Base-by-base conservation (phyloP, 106 monocot species). In the Dioscorea zingiberensis region DNA sequence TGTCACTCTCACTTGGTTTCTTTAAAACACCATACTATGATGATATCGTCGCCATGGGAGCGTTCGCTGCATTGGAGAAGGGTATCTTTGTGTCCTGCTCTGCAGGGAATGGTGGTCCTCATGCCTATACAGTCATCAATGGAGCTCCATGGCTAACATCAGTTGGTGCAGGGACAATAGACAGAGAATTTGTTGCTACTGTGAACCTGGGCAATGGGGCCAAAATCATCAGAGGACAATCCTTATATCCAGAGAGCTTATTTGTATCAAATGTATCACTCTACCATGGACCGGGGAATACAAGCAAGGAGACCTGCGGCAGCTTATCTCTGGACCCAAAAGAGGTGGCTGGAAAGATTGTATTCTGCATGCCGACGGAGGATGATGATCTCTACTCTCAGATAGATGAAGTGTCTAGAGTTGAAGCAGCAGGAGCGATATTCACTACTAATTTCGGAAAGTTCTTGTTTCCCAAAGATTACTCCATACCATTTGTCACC, bases 71-170 rank as follows among this genome's bases (percentile, higher is more conserved):
- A 14, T 62, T 79, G 62, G 73, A 85, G 73, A 77, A 67, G 53
- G 93, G 93, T 1, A 70, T 93, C 30, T 80, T 93, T 38, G 87
- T 93, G 0, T 66, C 82, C 5, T 51, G 79, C 19, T 93, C 93
- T 0, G 48, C 88, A 9, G 87, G 93, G 7, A 93, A 88, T 64
- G 56, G 47, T 1, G 93, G 93, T n/a, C 87, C 88, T 1, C 9
- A 1, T 6, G 21, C 69, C n/a, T 48, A 68, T 25, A 25, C 54
- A 0, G 48, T 93, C 59, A 84, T 85, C 62, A 93, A 93, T 46
- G 87, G 84, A 8, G 68, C 63, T 29, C 92, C 92, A 7, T 93
- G 92, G 92, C 66, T 67, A 45, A 63, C 80, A 0, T 85, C 87
- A 1, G 77, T 85, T 27, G 93, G 79, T 13, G 93, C 85, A 21